A percentile compares a stretch with the other conserved stretches of the same genome.
phyloP scores from a whole-genome alignment of 495 filamentous ascomycete species.

The Aspergillus funiculosus region DNA sequence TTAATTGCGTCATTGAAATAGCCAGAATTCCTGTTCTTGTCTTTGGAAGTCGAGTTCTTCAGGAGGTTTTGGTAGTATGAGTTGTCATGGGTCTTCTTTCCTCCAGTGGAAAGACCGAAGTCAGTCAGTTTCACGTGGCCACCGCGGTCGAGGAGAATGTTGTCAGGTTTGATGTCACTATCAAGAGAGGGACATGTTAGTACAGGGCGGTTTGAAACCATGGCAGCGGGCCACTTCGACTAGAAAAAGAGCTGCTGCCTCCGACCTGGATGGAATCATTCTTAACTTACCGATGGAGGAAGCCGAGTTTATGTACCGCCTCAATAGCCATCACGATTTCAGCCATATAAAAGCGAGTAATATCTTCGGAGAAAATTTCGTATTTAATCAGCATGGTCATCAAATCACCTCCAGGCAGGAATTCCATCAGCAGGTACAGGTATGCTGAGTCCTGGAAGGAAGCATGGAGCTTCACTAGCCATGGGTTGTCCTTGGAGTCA shows the following conservation, averaged over 20 bases:
- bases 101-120: slow-evolving; percentile 95
- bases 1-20: slow-evolving; percentile 93
- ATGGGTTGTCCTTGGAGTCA: slow-evolving; percentile 92
- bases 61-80: slow-evolving; percentile 98
- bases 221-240: no score
- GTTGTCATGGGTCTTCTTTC: slow-evolving; percentile 96
- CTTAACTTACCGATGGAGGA: slow-evolving; percentile 97
- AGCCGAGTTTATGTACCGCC: slow-evolving; percentile 93
- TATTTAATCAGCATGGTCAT: slow-evolving; percentile 99
- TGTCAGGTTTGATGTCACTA: slow-evolving; percentile 99
- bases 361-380: slow-evolving; percentile 98
- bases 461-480: slow-evolving; percentile 96
- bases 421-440: slow-evolving; percentile 99
- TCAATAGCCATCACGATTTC: slow-evolving; percentile 97
- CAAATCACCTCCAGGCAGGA: slow-evolving; percentile 92
- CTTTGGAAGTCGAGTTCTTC: slow-evolving; percentile 67
- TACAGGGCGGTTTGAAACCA: no score
- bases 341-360: slow-evolving; percentile 98
- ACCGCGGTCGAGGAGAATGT: slow-evolving; percentile 90
- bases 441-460: slow-evolving; percentile 96
- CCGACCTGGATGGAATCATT: no score
- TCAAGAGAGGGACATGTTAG: no score
- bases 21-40: slow-evolving; percentile 75
- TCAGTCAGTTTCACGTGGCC: slow-evolving; percentile 98
- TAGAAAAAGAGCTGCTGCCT: no score